Evolutionary conservation across 331 rosid species (phyloP).

Genomic region (Quercus phellos): DNA sequence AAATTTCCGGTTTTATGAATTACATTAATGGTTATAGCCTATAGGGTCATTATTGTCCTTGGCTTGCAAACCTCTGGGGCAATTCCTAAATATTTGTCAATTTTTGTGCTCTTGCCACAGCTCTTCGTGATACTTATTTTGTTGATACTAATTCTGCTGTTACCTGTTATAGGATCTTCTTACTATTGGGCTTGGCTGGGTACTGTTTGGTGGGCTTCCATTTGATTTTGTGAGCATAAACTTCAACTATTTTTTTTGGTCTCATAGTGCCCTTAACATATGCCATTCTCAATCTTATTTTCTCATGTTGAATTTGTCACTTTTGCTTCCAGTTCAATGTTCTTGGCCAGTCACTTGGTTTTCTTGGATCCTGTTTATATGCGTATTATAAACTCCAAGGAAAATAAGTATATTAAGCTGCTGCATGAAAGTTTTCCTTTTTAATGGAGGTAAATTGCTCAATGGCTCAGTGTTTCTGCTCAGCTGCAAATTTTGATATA

Average conservation of each 20-base stretch:
- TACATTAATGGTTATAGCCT: background rate
- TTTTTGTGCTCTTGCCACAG: background rate
- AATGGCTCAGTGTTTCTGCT: background rate
- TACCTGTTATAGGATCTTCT: constrained; percentile 50
- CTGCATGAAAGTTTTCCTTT: constrained; percentile 11
- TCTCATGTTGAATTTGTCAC: background rate
- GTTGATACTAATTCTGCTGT: background rate
- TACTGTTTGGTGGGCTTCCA: constrained; percentile 78
- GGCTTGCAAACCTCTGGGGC: background rate
- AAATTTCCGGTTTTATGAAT: background rate
- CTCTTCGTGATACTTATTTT: background rate
- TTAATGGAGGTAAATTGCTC: background rate
- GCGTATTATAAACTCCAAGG: constrained; percentile 62
- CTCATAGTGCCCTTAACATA: background rate
- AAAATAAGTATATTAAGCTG: constrained; percentile 23
- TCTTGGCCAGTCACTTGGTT: constrained; percentile 61
- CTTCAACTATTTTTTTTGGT: background rate
- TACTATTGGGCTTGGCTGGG: constrained; percentile 75
- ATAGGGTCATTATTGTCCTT: background rate
- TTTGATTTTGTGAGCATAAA: constrained; percentile 45
- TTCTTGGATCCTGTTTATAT: constrained; percentile 67
- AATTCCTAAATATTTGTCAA: background rate
- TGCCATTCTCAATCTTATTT: background rate
- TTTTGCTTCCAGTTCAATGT: constrained; percentile 46
- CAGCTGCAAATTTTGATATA: constrained; percentile 3